These are phyloP conservation scores for Ballota nigra DNA, from an alignment of 257 asterid species.

Conservation along the genomic window DNA sequence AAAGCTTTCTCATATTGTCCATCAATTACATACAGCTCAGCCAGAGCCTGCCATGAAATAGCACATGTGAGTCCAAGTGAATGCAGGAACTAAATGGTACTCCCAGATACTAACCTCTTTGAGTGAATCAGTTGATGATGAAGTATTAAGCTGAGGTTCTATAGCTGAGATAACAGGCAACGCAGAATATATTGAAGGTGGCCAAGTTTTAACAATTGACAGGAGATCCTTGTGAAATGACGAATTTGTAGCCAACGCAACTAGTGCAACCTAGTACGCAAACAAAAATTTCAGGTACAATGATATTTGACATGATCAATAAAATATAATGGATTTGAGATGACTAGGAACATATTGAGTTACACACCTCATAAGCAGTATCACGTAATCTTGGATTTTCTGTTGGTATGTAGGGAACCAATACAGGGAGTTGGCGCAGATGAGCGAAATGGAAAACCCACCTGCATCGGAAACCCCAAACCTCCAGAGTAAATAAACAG, in stretches of 20 bases:
- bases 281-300: slow-evolving; percentile 26
- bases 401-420: slow-evolving; percentile 96
- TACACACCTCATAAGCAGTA: slow-evolving; percentile 94
- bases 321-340: not conserved
- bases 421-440: slow-evolving; percentile 93
- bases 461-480: slow-evolving; percentile 41
- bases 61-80: slow-evolving; percentile 9
- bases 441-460: slow-evolving; percentile 99
- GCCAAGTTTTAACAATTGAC: slow-evolving; percentile 88
- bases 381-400: slow-evolving; percentile 94
- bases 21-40: slow-evolving; percentile 81
- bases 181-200: slow-evolving; percentile 75
- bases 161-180: slow-evolving; percentile 84
- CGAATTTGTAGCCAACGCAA: slow-evolving; percentile 87
- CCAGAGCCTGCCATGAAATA: slow-evolving; percentile 65
- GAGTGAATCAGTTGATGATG: slow-evolving; percentile 78
- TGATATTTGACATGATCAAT: slow-evolving; percentile 5
- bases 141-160: slow-evolving; percentile 89
- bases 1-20: slow-evolving; percentile 93
- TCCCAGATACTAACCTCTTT: slow-evolving; percentile 62
- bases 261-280: slow-evolving; percentile 77
- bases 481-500: slow-evolving; percentile 4
- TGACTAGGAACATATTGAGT: not conserved
- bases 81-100: slow-evolving; percentile 9
- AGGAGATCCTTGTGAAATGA: slow-evolving; percentile 90